phyloP scores from a whole-genome alignment of 2,329 filamentous ascomycete species.

The Polytolypa hystricis region DNA sequence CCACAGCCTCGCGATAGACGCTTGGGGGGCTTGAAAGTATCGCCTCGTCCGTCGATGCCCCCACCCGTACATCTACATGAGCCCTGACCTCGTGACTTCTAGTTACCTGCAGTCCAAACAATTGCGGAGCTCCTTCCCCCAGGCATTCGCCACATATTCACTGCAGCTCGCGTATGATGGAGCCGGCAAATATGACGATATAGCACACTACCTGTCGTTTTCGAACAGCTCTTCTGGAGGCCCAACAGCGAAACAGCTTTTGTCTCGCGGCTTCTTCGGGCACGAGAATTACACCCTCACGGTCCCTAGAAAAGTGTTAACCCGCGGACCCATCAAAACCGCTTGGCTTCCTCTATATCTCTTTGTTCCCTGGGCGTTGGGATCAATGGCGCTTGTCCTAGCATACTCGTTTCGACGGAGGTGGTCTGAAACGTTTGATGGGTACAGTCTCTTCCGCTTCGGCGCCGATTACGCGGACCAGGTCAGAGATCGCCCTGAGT shows the following conservation, averaged over 20 bases:
- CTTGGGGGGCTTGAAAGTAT: not conserved
- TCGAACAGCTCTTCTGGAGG: not conserved
- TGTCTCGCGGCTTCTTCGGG: not conserved
- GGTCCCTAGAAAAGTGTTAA: not conserved
- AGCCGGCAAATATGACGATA: not conserved
- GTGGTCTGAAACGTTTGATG: slow-evolving; percentile 3
- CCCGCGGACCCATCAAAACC: not conserved
- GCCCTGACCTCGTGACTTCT: not conserved
- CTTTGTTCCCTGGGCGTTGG: not conserved
- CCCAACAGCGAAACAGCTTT: not conserved
- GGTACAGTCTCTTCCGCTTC: slow-evolving; percentile 3
- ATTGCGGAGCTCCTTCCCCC: not conserved
- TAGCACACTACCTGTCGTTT: not conserved
- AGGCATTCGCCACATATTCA: not conserved
- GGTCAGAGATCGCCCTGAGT: not conserved
- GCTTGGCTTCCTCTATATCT: not conserved
- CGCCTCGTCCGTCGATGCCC: not conserved
- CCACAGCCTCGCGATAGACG: too few relatives aligned
- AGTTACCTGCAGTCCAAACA: slow-evolving; percentile 1
- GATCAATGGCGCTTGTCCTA: not conserved
- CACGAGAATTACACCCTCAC: slow-evolving; percentile 1
- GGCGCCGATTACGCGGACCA: slow-evolving; percentile 1
- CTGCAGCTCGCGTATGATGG: slow-evolving; percentile 1
- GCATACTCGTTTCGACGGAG: not conserved
- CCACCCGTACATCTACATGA: not conserved